These are phyloP conservation scores for Vaccinium myrtillus DNA, from an alignment of 148 eudicot genomes.

Conservation along the genomic window DNA sequence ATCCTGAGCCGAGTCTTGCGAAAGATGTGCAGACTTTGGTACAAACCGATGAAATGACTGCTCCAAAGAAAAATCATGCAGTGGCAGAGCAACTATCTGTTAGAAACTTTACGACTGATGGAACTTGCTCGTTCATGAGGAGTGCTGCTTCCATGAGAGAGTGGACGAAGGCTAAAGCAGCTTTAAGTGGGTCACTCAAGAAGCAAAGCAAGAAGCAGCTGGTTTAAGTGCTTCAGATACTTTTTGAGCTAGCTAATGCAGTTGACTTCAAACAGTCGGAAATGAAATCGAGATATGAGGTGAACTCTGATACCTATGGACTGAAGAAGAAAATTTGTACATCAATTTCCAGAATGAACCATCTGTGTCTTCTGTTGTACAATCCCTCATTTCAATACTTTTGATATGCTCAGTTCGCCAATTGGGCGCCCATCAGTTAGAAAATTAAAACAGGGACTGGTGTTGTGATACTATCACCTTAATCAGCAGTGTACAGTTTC, in stretches of 20 bases:
- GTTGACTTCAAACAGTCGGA: neutral
- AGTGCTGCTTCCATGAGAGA: conserved; percentile 57
- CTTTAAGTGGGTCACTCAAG: conserved; percentile 50
- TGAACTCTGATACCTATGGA: neutral
- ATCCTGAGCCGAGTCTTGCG: conserved; percentile 12
- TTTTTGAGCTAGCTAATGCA: neutral
- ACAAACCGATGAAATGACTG: conserved; percentile 8
- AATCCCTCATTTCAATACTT: neutral
- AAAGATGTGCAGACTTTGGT: conserved; percentile 5
- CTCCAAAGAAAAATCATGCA: conserved; percentile 12
- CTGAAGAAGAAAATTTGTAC: neutral
- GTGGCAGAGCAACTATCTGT: conserved; percentile 9
- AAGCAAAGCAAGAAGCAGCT: conserved; percentile 32
- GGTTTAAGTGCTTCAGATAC: neutral
- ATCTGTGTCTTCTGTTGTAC: neutral
- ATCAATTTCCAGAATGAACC: neutral
- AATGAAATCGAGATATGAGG: neutral
- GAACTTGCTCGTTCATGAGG: conserved; percentile 64
- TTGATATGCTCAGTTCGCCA: neutral
- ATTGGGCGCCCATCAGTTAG: neutral
- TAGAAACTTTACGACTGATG: conserved; percentile 25
- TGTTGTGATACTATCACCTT: neutral
- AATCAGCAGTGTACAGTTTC: neutral
- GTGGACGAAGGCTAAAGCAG: conserved; percentile 55
- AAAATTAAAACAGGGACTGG: neutral